Conservation (phyloP, 805 yeast species). For the Blastobotrys americana region DNA sequence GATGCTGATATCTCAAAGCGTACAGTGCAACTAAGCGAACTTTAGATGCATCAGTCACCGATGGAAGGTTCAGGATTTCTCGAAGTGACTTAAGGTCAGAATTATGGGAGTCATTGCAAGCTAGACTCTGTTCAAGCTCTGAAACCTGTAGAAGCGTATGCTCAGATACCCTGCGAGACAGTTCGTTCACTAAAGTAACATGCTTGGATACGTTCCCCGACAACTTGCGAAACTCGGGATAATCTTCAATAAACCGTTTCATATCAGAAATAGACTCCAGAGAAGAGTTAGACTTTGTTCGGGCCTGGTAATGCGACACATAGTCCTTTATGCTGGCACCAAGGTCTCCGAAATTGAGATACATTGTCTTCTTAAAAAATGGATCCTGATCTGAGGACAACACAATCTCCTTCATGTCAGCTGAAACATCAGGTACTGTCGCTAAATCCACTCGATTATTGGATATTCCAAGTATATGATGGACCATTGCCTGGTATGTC, state of each 20-base stretch:
- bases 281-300: constrained; percentile 66
- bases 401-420: constrained; percentile 58
- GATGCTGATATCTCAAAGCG: constrained; percentile 59
- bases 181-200: constrained; percentile 80
- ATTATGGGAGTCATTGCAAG: constrained; percentile 55
- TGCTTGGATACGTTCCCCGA: constrained; percentile 88
- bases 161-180: constrained; percentile 61
- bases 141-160: constrained; percentile 72
- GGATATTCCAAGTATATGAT: constrained; percentile 76
- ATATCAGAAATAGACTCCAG: constrained; percentile 79
- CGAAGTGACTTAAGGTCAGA: constrained; percentile 51
- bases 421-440: constrained; percentile 44
- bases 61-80: constrained; percentile 39
- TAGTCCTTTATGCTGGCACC: constrained; percentile 79
- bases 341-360: constrained; percentile 86
- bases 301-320: constrained; percentile 72
- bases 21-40: constrained; percentile 67
- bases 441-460: constrained; percentile 73
- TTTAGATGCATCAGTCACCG: constrained; percentile 48
- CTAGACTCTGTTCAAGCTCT: constrained; percentile 81
- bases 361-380: constrained; percentile 76
- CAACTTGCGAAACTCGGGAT: constrained; percentile 86
- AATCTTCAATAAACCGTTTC: constrained; percentile 83
- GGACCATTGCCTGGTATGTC: constrained; percentile 98
- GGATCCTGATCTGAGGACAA: constrained; percentile 63